Evolutionary conservation across 2,329 filamentous ascomycete genomes (phyloP).

Genomic region (Aspergillus sclerotialis): DNA sequence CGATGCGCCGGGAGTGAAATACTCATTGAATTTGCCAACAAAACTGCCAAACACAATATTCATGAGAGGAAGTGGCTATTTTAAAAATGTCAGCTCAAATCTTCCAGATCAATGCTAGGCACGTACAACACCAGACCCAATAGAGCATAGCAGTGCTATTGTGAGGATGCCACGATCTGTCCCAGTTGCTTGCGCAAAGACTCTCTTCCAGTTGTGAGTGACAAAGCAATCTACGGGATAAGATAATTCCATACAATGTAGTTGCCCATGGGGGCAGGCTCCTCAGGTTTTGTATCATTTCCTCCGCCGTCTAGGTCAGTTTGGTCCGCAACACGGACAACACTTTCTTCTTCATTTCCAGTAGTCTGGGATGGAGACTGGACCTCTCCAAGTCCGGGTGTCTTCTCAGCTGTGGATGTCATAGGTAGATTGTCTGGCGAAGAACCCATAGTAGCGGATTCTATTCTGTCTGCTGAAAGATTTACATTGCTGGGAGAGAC

Average conservation of each 20-base stretch:
- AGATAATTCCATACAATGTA: slow-evolving; percentile 8
- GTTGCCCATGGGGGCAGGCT: slow-evolving; percentile 6
- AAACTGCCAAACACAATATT: slow-evolving; percentile 52
- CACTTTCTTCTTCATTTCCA: too few species aligned
- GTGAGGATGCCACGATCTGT: slow-evolving; percentile 13
- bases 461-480: too few species aligned
- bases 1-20: slow-evolving; percentile 38
- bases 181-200: slow-evolving; percentile 15
- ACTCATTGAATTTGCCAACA: slow-evolving; percentile 51
- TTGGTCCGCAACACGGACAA: too few species aligned
- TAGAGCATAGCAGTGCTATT: slow-evolving; percentile 13
- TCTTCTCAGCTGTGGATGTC: too few species aligned
- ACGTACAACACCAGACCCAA: slow-evolving; percentile 22
- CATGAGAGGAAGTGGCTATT: slow-evolving; percentile 44
- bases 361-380: too few species aligned
- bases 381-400: too few species aligned
- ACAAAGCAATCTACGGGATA: not conserved
- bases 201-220: slow-evolving; percentile 14
- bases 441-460: too few species aligned
- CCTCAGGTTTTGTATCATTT: slow-evolving; percentile 3
- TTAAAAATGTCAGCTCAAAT: not conserved
- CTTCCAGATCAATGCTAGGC: not conserved
- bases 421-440: too few species aligned
- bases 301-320: too few species aligned
- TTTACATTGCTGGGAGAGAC: too few species aligned